Conservation (phyloP, 2,329 filamentous ascomycete species). For the Nigrospora oryzae region DNA sequence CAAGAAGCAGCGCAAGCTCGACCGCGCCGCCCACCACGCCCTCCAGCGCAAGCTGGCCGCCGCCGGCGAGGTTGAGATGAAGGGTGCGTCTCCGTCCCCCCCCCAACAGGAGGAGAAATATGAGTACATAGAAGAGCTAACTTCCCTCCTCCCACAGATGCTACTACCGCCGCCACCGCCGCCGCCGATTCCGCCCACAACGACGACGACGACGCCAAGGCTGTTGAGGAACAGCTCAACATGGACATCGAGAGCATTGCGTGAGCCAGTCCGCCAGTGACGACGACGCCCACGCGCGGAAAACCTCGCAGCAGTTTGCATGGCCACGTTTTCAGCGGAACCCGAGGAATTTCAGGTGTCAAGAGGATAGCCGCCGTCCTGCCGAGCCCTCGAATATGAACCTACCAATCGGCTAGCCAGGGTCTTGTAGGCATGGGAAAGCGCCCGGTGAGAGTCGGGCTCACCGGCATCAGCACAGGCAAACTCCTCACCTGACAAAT, state of each 20-base stretch:
- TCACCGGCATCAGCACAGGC: too few species aligned
- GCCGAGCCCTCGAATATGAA: too few species aligned
- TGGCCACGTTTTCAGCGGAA: too few species aligned
- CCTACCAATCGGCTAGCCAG: too few species aligned
- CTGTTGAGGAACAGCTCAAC: conserved; percentile 1
- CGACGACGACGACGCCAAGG: conserved; percentile 1
- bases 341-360: too few species aligned
- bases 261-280: not conserved
- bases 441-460: too few species aligned
- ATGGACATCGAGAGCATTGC: conserved; percentile 7
- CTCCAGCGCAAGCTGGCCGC: conserved; percentile 26
- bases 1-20: conserved; percentile 49
- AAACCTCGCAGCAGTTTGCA: too few species aligned
- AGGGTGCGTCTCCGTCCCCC: conserved; percentile 11
- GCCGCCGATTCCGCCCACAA: not conserved
- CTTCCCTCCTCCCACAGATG: not conserved
- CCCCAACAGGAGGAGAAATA: not conserved
- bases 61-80: conserved; percentile 23
- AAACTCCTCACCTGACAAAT: too few species aligned
- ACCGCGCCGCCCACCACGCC: conserved; percentile 43
- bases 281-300: too few species aligned
- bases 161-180: too few species aligned
- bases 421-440: too few species aligned
- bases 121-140: not conserved
- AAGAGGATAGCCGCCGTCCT: too few species aligned